Evolutionary conservation across 164 flowering plant genomes (phyloP).

Genomic region (Dillenia suffruticosa): DNA sequence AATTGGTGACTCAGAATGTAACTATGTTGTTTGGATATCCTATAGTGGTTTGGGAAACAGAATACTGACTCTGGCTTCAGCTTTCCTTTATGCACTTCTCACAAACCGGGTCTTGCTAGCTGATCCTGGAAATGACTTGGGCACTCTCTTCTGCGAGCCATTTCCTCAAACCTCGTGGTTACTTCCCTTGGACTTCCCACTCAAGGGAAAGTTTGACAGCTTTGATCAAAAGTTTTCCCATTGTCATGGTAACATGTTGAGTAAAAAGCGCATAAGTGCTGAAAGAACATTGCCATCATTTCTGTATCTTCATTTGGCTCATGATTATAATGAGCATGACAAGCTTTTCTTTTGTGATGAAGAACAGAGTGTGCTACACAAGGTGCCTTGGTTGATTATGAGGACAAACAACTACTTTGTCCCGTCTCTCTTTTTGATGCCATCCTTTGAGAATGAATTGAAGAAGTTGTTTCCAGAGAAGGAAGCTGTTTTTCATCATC

Average conservation of each 20-base stretch:
- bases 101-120: slow-evolving; percentile 75
- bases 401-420: slow-evolving; percentile 70
- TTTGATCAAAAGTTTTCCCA: slow-evolving; percentile 44
- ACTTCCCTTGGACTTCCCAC: slow-evolving; percentile 67
- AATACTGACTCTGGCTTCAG: slow-evolving; percentile 66
- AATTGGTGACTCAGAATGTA: slow-evolving; percentile 37
- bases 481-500: slow-evolving; percentile 69
- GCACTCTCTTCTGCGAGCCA: slow-evolving; percentile 87
- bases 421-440: slow-evolving; percentile 77
- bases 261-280: slow-evolving; percentile 22
- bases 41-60: slow-evolving; percentile 81
- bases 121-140: slow-evolving; percentile 63
- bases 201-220: slow-evolving; percentile 32
- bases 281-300: slow-evolving; percentile 18
- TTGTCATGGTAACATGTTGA: slow-evolving; percentile 58
- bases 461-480: slow-evolving; percentile 61
- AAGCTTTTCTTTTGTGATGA: slow-evolving; percentile 85
- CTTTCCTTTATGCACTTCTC: slow-evolving; percentile 80
- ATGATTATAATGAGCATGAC: slow-evolving; percentile 68
- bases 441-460: slow-evolving; percentile 62
- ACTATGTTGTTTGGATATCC: slow-evolving; percentile 76
- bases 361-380: slow-evolving; percentile 52
- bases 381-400: slow-evolving; percentile 68
- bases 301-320: slow-evolving; percentile 67
- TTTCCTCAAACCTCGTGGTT: slow-evolving; percentile 75